Percentiles rank a stretch among this genome's conserved stretches.
phyloP scores from a whole-genome alignment of 2,329 filamentous ascomycete genomes.

The Elsinoe ampelina region DNA sequence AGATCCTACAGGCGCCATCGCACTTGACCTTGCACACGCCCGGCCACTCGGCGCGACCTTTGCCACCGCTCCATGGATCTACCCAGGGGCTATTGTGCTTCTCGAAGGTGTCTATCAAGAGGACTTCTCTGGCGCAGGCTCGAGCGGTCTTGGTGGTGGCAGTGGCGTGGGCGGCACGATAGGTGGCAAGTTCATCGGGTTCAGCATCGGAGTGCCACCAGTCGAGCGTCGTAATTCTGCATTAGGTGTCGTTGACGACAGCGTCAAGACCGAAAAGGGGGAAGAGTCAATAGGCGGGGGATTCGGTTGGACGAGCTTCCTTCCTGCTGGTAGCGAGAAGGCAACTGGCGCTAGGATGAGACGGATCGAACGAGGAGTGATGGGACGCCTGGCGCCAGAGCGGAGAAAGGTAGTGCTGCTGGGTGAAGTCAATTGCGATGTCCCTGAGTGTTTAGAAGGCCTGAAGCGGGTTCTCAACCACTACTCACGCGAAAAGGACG shows the following conservation, averaged over 20 bases:
- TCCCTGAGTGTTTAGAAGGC: conserved; percentile 70
- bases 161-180: conserved; percentile 82
- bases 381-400: conserved; percentile 33
- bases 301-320: conserved; percentile 95
- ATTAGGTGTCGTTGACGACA: conserved; percentile 55
- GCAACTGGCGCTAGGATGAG: conserved; percentile 77
- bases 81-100: conserved; percentile 90
- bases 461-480: conserved; percentile 66
- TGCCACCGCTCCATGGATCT: conserved; percentile 74
- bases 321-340: conserved; percentile 82
- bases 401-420: conserved; percentile 59
- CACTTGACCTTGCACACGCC: conserved; percentile 71
- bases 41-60: conserved; percentile 62
- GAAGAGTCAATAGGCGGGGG: conserved; percentile 43
- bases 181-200: conserved; percentile 82
- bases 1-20: conserved; percentile 81
- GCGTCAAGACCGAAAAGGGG: conserved; percentile 38
- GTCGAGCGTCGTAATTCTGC: conserved; percentile 76
- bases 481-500: conserved; percentile 59
- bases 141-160: conserved; percentile 51
- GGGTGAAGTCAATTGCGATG: conserved; percentile 78
- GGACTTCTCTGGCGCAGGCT: conserved; percentile 63
- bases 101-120: conserved; percentile 96
- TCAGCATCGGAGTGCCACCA: conserved; percentile 84
- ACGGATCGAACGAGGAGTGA: conserved; percentile 60